phyloP scores from a whole-genome alignment of 768 basidiomycete species.

The Amanita muscaria region DNA sequence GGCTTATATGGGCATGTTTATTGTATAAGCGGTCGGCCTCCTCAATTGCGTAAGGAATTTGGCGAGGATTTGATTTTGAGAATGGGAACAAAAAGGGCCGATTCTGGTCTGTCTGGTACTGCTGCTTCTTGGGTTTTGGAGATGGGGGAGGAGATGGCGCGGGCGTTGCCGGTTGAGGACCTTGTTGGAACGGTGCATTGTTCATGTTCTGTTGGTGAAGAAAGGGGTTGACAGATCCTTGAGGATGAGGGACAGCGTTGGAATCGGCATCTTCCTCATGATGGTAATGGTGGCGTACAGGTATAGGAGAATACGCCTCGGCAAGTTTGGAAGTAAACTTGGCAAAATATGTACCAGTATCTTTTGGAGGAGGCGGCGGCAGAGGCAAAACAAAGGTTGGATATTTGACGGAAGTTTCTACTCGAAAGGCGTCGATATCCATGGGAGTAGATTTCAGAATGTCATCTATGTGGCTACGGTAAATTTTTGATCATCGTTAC shows the following conservation, averaged over 20 bases:
- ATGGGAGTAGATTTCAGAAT: conserved; percentile 85
- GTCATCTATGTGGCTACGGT: conserved; percentile 29
- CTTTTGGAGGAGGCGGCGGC: conserved; percentile 26
- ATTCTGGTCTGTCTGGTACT: conserved; percentile 94
- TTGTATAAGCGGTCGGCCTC: conserved; percentile 90
- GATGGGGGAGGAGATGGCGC: conserved; percentile 73
- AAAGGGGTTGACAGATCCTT: conserved; percentile 18
- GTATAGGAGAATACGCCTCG: conserved; percentile 88
- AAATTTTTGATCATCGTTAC: neutral
- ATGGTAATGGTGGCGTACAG: conserved; percentile 90
- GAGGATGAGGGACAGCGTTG: conserved; percentile 14
- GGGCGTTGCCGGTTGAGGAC: conserved; percentile 70
- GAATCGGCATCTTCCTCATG: conserved; percentile 51
- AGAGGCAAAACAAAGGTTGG: conserved; percentile 80
- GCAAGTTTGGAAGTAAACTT: conserved; percentile 61
- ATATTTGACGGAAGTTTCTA: conserved; percentile 91
- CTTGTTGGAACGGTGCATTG: conserved; percentile 9
- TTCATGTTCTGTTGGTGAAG: conserved; percentile 27
- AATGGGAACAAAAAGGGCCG: conserved; percentile 96
- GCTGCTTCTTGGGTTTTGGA: conserved; percentile 94
- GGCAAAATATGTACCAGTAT: conserved; percentile 23
- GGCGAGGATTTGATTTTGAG: conserved; percentile 46
- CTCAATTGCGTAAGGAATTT: conserved; percentile 94
- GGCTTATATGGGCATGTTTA: conserved; percentile 83
- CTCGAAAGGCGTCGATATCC: conserved; percentile 83